A percentile compares a stretch with the other conserved stretches of the same genome.
Evolutionary conservation across 495 filamentous ascomycete genomes (phyloP).

Genomic region (Lophiotrema nucula): DNA sequence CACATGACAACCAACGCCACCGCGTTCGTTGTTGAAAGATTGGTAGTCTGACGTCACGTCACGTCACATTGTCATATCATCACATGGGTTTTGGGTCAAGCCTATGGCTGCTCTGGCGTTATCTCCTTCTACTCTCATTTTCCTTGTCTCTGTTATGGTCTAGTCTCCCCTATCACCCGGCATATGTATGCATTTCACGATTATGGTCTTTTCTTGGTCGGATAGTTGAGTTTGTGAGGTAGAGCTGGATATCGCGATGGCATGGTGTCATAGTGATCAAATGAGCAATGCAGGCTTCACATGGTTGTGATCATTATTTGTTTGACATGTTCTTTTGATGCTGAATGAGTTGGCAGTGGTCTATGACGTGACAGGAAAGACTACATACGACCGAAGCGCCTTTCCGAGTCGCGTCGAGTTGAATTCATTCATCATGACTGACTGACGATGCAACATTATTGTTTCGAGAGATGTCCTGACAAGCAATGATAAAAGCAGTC

Average conservation of each 20-base stretch:
- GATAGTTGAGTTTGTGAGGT: neutral
- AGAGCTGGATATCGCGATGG: neutral
- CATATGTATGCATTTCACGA: slow-evolving; percentile 1
- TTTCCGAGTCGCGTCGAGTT: no score
- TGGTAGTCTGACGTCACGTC: slow-evolving; percentile 9
- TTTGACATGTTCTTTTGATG: neutral
- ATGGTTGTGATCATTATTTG: neutral
- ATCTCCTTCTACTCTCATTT: neutral
- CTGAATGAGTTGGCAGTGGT: neutral
- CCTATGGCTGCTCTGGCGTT: neutral
- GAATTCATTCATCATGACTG: no score
- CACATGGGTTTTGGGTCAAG: neutral
- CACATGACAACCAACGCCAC: slow-evolving; percentile 12
- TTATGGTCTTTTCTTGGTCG: neutral
- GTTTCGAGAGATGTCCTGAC: no score
- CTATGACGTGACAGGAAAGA: neutral
- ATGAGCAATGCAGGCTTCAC: neutral
- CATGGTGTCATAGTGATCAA: neutral
- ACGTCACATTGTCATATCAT: neutral
- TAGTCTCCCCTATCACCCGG: neutral
- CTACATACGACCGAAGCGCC: neutral
- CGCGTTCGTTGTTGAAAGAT: slow-evolving; percentile 3
- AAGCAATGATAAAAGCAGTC: no score
- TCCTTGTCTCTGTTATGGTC: neutral
- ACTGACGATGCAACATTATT: no score